phyloP scores from a whole-genome alignment of 805 yeast species.

The Candida jianshihensis region DNA sequence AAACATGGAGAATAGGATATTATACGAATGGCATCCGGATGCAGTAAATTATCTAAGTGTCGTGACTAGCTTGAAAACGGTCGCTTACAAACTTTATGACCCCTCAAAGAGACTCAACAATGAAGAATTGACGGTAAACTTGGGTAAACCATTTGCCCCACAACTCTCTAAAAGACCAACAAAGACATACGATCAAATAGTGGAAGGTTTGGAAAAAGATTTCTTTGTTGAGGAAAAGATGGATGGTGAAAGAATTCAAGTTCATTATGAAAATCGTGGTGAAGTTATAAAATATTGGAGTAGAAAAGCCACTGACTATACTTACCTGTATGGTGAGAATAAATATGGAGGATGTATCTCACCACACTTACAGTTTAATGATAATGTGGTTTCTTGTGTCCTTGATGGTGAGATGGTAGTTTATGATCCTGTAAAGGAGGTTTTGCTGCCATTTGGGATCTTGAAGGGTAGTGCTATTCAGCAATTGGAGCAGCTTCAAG shows the following conservation, averaged over 20 bases:
- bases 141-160: constrained; percentile 54
- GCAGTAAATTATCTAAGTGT: constrained; percentile 58
- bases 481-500: constrained; percentile 37
- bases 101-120: constrained; percentile 36
- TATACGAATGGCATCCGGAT: constrained; percentile 72
- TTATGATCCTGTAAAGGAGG: constrained; percentile 53
- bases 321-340: constrained; percentile 58
- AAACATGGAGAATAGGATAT: constrained; percentile 50
- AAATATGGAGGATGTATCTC: constrained; percentile 47
- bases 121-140: constrained; percentile 28
- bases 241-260: constrained; percentile 85
- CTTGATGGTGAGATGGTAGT: constrained; percentile 95
- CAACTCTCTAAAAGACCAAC: constrained; percentile 60
- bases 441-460: constrained; percentile 72
- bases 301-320: constrained; percentile 67
- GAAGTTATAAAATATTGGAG: constrained; percentile 32
- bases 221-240: constrained; percentile 84
- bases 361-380: constrained; percentile 35
- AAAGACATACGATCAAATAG: constrained; percentile 42
- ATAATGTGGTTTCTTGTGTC: constrained; percentile 29
- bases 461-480: constrained; percentile 64
- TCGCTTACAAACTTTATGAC: constrained; percentile 52
- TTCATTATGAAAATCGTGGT: constrained; percentile 54
- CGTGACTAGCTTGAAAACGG: constrained; percentile 54
- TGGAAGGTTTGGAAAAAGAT: constrained; percentile 35